Percentiles rank a stretch among this genome's conserved stretches.
These are phyloP conservation scores for Paramecium caudatum DNA, from an alignment of 73 alveolate genomes.

Conservation along the genomic window DNA sequence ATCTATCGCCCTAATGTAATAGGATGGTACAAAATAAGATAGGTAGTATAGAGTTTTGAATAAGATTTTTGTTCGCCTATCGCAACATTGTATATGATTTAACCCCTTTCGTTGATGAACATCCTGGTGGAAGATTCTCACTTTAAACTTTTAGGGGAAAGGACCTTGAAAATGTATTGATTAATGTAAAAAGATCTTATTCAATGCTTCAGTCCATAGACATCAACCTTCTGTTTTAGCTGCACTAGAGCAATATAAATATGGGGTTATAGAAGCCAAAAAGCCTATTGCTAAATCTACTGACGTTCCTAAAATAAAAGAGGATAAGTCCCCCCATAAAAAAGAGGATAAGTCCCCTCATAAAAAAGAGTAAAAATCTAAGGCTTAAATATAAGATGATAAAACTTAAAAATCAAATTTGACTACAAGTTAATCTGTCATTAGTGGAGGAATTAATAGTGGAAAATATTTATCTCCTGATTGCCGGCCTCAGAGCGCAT, in stretches of 20 bases:
- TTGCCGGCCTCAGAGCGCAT: not conserved
- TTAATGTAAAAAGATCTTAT: not conserved
- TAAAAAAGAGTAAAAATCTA: not conserved
- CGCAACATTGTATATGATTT: constrained; percentile 57
- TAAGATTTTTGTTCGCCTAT: constrained; percentile 47
- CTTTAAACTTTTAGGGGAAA: constrained; percentile 7
- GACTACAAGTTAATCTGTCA: not conserved
- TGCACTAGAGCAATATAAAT: constrained; percentile 34
- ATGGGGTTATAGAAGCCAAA: constrained; percentile 34
- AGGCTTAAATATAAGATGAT: not conserved
- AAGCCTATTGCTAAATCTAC: not conserved
- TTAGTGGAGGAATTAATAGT: constrained; percentile 18
- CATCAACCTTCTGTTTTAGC: not conserved
- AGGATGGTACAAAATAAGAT: constrained; percentile 13
- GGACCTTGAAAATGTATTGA: constrained; percentile 42
- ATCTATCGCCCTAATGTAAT: constrained; percentile 18
- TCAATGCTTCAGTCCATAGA: constrained; percentile 50
- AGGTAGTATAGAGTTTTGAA: constrained; percentile 50
- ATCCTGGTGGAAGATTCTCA: constrained; percentile 65
- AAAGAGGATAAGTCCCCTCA: not conserved
- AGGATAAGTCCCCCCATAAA: not conserved
- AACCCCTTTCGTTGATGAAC: constrained; percentile 37
- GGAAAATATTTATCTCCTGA: not conserved
- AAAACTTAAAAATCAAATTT: not conserved
- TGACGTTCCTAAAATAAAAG: not conserved